These are phyloP conservation scores for Populus hybrid DNA, from an alignment of 441 rosid genomes.

Conservation along the genomic window DNA sequence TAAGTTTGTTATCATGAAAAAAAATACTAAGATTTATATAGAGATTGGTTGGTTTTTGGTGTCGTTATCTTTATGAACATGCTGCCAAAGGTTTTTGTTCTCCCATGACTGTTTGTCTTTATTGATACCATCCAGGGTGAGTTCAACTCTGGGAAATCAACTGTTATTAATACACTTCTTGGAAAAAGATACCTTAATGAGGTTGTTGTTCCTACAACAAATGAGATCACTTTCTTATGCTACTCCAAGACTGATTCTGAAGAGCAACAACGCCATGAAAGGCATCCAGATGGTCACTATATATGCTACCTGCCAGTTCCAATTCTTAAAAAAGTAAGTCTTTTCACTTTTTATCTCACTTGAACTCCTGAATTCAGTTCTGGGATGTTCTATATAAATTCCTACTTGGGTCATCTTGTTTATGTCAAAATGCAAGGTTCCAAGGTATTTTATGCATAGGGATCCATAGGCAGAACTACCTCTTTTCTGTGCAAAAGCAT, in stretches of 20 bases:
- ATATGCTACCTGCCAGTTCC: constrained; percentile 86
- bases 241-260: constrained; percentile 59
- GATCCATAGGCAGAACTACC: neutral
- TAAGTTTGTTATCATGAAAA: neutral
- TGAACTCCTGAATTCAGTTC: constrained; percentile 11
- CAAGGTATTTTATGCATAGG: neutral
- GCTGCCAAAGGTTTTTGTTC: constrained; percentile 9
- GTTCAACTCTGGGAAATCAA: constrained; percentile 95
- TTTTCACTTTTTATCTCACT: constrained; percentile 16
- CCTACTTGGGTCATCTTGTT: neutral
- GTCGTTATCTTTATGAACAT: constrained; percentile 8
- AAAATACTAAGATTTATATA: neutral
- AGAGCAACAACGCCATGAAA: constrained; percentile 76
- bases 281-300: constrained; percentile 88
- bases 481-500: constrained; percentile 1
- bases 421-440: neutral
- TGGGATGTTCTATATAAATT: no score
- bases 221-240: constrained; percentile 81
- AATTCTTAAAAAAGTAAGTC: constrained; percentile 83
- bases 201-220: constrained; percentile 94
- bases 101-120: constrained; percentile 15
- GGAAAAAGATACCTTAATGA: constrained; percentile 87
- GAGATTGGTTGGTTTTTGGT: constrained; percentile 5
- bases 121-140: constrained; percentile 67
- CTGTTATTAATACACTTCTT: constrained; percentile 90